phyloP scores from a whole-genome alignment of 2,329 filamentous ascomycete species.

The Fusarium sp. region DNA sequence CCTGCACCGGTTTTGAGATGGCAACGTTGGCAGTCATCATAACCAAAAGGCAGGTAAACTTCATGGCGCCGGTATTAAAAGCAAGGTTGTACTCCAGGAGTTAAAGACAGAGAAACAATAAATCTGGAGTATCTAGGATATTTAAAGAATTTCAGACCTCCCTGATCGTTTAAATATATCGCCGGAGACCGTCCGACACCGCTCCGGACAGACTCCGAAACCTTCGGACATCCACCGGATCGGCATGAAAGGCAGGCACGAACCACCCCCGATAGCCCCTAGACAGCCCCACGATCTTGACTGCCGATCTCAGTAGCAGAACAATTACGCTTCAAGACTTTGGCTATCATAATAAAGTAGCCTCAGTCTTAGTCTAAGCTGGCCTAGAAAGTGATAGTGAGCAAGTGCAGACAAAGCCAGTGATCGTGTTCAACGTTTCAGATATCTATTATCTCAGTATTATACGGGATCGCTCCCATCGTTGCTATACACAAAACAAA shows the following conservation, averaged over 20 bases:
- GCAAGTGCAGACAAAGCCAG: not conserved
- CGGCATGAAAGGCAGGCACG: not conserved
- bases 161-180: no score
- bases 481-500: not conserved
- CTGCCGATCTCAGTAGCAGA: not conserved
- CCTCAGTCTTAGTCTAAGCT: no score
- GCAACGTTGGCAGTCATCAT: not conserved
- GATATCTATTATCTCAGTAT: not conserved
- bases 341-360: no score
- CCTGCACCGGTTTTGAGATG: not conserved
- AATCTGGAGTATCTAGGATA: not conserved
- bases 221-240: not conserved
- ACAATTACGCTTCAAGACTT: no score
- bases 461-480: not conserved
- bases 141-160: not conserved
- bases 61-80: not conserved
- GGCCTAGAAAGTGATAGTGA: no score
- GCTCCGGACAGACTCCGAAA: not conserved
- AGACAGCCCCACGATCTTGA: not conserved
- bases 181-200: no score
- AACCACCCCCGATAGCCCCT: no score
- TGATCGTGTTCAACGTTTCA: not conserved
- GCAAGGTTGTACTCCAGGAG: fast-evolving
- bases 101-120: fast-evolving
- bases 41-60: not conserved